These are phyloP conservation scores for Gryganskiella cystojenkinii DNA, from an alignment of 192 early-diverging fungal species.

Conservation along the genomic window DNA sequence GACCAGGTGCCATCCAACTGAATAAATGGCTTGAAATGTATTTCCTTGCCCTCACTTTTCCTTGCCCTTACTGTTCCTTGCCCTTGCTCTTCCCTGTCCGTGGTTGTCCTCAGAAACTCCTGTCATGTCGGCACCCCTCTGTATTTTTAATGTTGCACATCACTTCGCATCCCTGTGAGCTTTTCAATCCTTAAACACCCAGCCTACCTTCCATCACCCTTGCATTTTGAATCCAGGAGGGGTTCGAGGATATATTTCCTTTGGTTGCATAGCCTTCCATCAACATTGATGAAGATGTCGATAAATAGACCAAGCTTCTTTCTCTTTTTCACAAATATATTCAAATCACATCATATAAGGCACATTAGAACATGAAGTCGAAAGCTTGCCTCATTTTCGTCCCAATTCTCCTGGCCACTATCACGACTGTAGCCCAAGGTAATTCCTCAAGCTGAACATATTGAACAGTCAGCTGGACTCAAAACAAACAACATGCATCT, in stretches of 20 bases:
- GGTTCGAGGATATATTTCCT: not conserved
- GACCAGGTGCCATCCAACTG: too few species aligned
- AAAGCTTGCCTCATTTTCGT: not conserved
- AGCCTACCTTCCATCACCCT: too few species aligned
- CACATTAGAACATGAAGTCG: not conserved
- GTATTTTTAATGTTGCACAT: too few species aligned
- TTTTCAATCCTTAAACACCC: too few species aligned
- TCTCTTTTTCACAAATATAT: not conserved
- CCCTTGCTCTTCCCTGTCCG: too few species aligned
- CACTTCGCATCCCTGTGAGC: too few species aligned
- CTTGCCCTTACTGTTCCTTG: too few species aligned
- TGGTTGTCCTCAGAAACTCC: too few species aligned
- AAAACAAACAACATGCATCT: slow-evolving; percentile 5
- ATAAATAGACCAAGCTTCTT: not conserved
- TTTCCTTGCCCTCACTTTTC: too few species aligned
- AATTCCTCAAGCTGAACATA: not conserved
- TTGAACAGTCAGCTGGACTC: not conserved
- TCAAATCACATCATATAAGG: not conserved
- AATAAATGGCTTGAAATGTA: too few species aligned
- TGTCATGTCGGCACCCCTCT: too few species aligned
- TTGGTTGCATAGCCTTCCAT: not conserved
- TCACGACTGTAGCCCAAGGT: slow-evolving; percentile 8
- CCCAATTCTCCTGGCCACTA: not conserved
- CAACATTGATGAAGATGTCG: not conserved
- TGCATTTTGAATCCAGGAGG: not conserved